A percentile compares a stretch with the other conserved stretches of the same genome.
Evolutionary conservation across 768 basidiomycete genomes (phyloP).

Genomic region (Pisolithus marmoratus): DNA sequence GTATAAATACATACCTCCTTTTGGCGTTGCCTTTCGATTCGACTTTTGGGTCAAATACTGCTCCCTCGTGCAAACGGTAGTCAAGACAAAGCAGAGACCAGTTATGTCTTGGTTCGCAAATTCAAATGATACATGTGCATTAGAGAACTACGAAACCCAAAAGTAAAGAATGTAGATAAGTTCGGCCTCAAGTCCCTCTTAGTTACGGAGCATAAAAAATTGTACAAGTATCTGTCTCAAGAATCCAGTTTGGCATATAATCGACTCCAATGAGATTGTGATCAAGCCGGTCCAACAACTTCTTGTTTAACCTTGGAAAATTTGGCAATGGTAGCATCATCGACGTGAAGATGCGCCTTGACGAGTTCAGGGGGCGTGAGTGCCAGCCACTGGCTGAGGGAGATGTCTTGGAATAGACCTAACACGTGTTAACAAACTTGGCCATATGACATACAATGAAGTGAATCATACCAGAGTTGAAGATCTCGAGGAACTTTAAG

Average conservation of each 20-base stretch:
- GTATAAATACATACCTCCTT: too few species aligned
- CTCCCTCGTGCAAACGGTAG: too few species aligned
- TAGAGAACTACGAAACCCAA: too few species aligned
- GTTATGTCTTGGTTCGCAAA: too few species aligned
- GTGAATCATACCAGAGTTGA: conserved; percentile 39
- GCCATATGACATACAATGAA: too few species aligned
- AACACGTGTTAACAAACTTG: background rate
- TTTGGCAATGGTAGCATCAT: conserved; percentile 42
- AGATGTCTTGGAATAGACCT: conserved; percentile 52
- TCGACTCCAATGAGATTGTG: background rate
- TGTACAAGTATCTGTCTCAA: conserved; percentile 10
- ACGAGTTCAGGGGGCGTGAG: conserved; percentile 53
- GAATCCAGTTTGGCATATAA: background rate
- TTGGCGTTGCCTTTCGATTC: too few species aligned
- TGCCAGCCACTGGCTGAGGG: conserved; percentile 58
- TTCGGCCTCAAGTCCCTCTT: too few species aligned
- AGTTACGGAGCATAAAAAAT: background rate
- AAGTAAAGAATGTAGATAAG: too few species aligned
- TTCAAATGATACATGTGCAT: too few species aligned
- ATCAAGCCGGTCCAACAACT: conserved; percentile 33
- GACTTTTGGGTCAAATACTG: too few species aligned
- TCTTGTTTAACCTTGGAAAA: conserved; percentile 48
- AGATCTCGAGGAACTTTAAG: conserved; percentile 56
- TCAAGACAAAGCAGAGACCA: too few species aligned
- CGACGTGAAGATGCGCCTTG: conserved; percentile 54